These are phyloP conservation scores for Tirmania nivea DNA, from an alignment of 495 filamentous ascomycete genomes.

Conservation along the genomic window DNA sequence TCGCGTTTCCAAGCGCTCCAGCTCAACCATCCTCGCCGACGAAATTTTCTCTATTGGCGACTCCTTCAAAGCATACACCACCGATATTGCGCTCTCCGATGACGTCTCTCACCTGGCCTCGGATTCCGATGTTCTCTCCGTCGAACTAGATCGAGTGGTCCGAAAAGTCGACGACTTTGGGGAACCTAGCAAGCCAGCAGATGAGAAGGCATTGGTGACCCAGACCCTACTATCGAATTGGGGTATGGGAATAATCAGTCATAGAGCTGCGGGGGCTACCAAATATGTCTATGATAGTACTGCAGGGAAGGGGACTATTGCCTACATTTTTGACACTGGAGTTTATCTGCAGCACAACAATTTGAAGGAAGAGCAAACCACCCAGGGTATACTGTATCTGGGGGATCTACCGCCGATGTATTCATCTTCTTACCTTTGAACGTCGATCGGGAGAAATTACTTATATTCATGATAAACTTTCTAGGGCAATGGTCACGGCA, in stretches of 20 bases:
- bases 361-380: conserved; percentile 38
- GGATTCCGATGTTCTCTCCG: conserved; percentile 22
- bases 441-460: neutral
- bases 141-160: conserved; percentile 27
- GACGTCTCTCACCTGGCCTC: conserved; percentile 17
- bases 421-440: neutral
- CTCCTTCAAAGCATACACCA: conserved; percentile 22
- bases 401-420: conserved; percentile 25
- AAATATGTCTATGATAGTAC: conserved; percentile 36
- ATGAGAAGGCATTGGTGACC: conserved; percentile 15
- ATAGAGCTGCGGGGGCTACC: conserved; percentile 24
- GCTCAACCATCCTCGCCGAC: conserved; percentile 21
- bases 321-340: conserved; percentile 38
- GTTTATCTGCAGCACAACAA: conserved; percentile 30
- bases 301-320: conserved; percentile 30
- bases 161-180: conserved; percentile 14
- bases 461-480: neutral
- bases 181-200: neutral
- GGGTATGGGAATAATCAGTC: conserved; percentile 38
- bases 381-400: conserved; percentile 28
- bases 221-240: conserved; percentile 30
- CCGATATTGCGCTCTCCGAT: conserved; percentile 18
- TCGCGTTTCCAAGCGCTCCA: neutral
- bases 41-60: conserved; percentile 22
- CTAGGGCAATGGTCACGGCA: conserved; percentile 27